Evolutionary conservation across 805 yeast species (phyloP).

Genomic region (Candida argentea): DNA sequence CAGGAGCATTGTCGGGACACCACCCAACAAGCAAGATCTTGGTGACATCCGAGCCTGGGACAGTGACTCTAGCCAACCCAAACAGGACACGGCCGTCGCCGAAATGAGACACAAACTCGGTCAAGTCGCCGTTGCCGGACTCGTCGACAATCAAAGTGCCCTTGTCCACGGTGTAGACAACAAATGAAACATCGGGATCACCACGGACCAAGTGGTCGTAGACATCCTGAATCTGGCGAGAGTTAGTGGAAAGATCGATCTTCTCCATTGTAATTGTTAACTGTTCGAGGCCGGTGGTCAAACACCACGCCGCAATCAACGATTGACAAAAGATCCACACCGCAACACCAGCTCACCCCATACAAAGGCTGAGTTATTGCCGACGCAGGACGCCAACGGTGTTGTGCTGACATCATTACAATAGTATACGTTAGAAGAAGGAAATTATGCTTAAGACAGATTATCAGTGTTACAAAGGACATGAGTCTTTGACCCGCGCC

Average conservation of each 20-base stretch:
- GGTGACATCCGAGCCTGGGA: slow-evolving; percentile 84
- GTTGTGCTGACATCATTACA: too few relatives aligned
- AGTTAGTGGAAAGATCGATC: slow-evolving; percentile 54
- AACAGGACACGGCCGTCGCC: slow-evolving; percentile 84
- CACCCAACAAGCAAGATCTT: slow-evolving; percentile 84
- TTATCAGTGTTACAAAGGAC: too few relatives aligned
- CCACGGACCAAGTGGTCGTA: slow-evolving; percentile 77
- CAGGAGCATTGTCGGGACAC: slow-evolving; percentile 95
- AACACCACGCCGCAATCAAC: too few relatives aligned
- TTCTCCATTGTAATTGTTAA: slow-evolving; percentile 34
- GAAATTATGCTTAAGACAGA: too few relatives aligned
- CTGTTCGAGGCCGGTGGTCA: neutral
- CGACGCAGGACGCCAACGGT: too few relatives aligned
- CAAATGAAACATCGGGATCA: slow-evolving; percentile 61
- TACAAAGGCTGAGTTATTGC: too few relatives aligned
- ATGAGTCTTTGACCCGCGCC: too few relatives aligned
- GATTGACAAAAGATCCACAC: too few relatives aligned
- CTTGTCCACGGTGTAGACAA: slow-evolving; percentile 67
- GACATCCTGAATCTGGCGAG: slow-evolving; percentile 61
- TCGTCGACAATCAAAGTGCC: slow-evolving; percentile 37
- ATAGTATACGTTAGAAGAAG: too few relatives aligned
- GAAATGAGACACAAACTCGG: slow-evolving; percentile 72
- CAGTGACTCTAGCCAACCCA: slow-evolving; percentile 80
- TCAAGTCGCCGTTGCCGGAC: slow-evolving; percentile 55
- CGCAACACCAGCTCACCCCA: too few relatives aligned